Conservation (phyloP, 495 filamentous ascomycete species). For the Aspergillus hancockii region DNA sequence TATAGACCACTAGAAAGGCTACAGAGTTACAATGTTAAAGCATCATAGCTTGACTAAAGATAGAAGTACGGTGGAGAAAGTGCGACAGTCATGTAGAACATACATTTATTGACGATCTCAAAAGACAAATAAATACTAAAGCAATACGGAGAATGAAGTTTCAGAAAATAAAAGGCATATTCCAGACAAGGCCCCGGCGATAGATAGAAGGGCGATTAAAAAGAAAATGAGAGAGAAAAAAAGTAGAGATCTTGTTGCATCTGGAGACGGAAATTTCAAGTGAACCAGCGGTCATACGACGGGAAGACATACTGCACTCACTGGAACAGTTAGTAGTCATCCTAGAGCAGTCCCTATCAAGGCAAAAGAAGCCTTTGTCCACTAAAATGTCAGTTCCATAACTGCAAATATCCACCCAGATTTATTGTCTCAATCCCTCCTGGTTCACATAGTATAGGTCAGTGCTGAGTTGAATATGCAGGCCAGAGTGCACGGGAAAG, state of each 20-base stretch:
- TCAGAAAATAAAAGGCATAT: constrained; percentile 13
- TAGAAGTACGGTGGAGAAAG: background rate
- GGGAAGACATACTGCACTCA: background rate
- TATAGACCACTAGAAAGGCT: no score
- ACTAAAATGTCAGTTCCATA: background rate
- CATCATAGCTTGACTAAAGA: background rate
- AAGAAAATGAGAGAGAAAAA: constrained; percentile 9
- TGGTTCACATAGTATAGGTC: constrained; percentile 11
- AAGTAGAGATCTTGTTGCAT: constrained; percentile 4
- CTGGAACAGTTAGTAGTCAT: background rate
- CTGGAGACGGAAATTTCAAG: background rate
- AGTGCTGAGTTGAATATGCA: constrained; percentile 11
- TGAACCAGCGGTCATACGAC: background rate
- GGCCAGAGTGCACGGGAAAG: constrained; percentile 6
- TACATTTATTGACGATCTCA: constrained; percentile 30
- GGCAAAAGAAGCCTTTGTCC: background rate
- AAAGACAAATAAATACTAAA: constrained; percentile 17
- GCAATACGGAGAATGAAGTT: constrained; percentile 6
- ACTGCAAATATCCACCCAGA: background rate
- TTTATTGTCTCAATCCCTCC: constrained; percentile 14
- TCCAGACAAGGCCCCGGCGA: constrained; percentile 6
- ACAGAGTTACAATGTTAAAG: no score
- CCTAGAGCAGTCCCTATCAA: background rate
- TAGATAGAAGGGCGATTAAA: constrained; percentile 14
- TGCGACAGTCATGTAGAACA: constrained; percentile 16